Evolutionary conservation across 1,284 basidiomycete species (phyloP), one percentile per base, ranked within the genome.

Genomic region (Melampsora americana): DNA sequence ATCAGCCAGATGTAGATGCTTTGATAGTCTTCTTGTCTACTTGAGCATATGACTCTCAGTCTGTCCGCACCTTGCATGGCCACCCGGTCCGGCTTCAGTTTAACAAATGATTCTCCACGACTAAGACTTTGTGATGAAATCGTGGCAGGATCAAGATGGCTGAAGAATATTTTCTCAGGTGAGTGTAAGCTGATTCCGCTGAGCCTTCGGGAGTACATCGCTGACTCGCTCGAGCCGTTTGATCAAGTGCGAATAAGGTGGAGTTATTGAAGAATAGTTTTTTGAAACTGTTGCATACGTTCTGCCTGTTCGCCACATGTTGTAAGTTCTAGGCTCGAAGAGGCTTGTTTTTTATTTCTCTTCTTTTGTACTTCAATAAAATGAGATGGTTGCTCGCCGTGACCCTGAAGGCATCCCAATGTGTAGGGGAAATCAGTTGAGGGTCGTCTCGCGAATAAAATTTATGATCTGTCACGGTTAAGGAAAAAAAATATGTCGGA

Each of bases 91-190:
- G 95, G 94, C 77, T 86, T 87, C 59, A 99, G 87, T 84, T 94
- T 94, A 71, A 98, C 86, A 84, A 99, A 97, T 32, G 89, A 87
- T 83, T 95, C 89, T 50, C 95, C 95, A 11, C 72, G 20, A 23
- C 20, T 48, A 23, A 75, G 28, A 16, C 67, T 79, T 90, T 88
- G 9, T 23, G 53, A 59, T 9, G 53, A 59, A 2, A 59, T 23
- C n/a, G 53, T 59, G 93, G 92, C 79, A 95, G 89, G n/a, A 79
- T 88, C 84, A 71, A 99, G 85, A 84, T 99, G 96, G 80, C 93
- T 90, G 84, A 97, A 99, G 62, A 99, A 86, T 67, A 99, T 96
- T 87, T 99, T 99, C 85, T 99, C 96, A n/a, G 32, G 95, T 91
- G 20, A 99, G 87, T 0, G 95, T 95, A 77, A 99, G 85, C n/a